Evolutionary conservation across 2,329 filamentous ascomycete genomes (phyloP).

Genomic region (Mycogone perniciosa): DNA sequence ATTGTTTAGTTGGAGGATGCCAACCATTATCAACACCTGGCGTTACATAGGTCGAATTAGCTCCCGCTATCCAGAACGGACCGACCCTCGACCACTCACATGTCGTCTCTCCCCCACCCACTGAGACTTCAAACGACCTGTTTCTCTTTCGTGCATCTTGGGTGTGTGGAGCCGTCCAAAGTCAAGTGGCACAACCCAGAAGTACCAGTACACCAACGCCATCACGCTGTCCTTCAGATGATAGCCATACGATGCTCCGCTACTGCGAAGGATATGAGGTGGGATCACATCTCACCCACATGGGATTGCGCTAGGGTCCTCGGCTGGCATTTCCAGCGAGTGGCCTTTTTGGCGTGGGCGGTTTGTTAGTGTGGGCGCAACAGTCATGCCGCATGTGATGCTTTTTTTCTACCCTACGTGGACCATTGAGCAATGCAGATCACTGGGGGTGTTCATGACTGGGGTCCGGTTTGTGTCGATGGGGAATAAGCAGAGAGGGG

Average conservation of each 20-base stretch:
- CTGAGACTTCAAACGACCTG: neutral
- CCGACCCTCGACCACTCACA: slow-evolving; percentile 7
- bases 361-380: neutral
- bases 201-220: slow-evolving; percentile 11
- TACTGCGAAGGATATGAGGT: neutral
- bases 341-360: neutral
- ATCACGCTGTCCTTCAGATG: slow-evolving; percentile 5
- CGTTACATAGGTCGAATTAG: neutral
- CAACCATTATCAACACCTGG: neutral
- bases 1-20: neutral
- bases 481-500: neutral
- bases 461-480: neutral
- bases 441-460: slow-evolving; percentile 2
- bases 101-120: neutral
- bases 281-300: slow-evolving; percentile 10
- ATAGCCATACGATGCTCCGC: neutral
- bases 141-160: slow-evolving; percentile 1
- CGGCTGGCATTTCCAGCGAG: no score
- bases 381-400: slow-evolving; percentile 13
- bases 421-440: slow-evolving; percentile 9
- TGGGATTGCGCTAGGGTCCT: neutral
- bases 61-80: slow-evolving; percentile 7
- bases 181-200: neutral
- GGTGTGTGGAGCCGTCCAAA: slow-evolving; percentile 4
- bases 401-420: slow-evolving; percentile 7